Conservation (phyloP, 208 protist species). For the Crithidia bombi region DNA sequence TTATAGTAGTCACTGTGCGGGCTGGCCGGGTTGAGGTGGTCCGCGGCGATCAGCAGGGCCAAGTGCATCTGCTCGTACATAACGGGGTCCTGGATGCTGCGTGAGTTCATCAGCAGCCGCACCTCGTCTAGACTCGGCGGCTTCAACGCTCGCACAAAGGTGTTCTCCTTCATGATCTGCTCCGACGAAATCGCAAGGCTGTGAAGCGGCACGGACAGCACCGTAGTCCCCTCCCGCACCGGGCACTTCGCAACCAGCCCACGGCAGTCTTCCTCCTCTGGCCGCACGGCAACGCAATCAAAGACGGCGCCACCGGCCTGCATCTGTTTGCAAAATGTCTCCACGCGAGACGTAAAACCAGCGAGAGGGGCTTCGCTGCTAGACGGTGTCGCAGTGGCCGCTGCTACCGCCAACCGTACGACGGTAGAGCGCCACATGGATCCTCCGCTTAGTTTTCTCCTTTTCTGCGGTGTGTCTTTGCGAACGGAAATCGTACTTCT, state of each 20-base stretch:
- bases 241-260: slow-evolving; percentile 53
- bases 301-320: slow-evolving; percentile 36
- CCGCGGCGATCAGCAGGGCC: slow-evolving; percentile 68
- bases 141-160: slow-evolving; percentile 26
- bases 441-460: neutral
- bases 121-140: slow-evolving; percentile 67
- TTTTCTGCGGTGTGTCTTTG: too few relatives aligned
- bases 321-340: slow-evolving; percentile 30
- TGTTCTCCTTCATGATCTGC: slow-evolving; percentile 37
- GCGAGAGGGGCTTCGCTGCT: slow-evolving; percentile 9
- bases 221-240: slow-evolving; percentile 62
- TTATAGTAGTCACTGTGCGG: slow-evolving; percentile 64
- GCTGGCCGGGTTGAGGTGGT: slow-evolving; percentile 52
- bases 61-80: slow-evolving; percentile 79
- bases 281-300: slow-evolving; percentile 52
- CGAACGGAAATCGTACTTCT: neutral
- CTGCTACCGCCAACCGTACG: slow-evolving; percentile 9
- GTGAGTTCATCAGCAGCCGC: slow-evolving; percentile 48
- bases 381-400: slow-evolving; percentile 6
- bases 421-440: slow-evolving; percentile 23
- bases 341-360: slow-evolving; percentile 29
- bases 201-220: slow-evolving; percentile 66
- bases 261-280: slow-evolving; percentile 42
- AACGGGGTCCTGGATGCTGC: slow-evolving; percentile 67
- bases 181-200: slow-evolving; percentile 47